Base-by-base conservation (phyloP, 306 rosid species). In the Abrus precatorius region DNA sequence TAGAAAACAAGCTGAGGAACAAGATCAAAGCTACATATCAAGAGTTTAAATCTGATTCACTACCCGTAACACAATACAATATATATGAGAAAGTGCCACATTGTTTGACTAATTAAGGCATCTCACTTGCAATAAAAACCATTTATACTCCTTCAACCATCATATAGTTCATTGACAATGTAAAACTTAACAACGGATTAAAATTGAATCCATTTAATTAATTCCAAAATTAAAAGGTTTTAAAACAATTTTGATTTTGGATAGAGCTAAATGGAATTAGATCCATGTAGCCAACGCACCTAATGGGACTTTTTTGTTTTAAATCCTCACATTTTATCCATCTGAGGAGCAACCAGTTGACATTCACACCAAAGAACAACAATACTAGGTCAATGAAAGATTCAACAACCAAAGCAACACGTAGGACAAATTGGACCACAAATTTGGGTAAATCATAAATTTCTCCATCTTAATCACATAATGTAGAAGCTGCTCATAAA, bases 391-490 rank as follows among this genome's bases (percentile, higher is more conserved):
- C 32, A 13, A 61, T 1, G 5, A 12, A 44, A 62, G 11, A 62
- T 36, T 62, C 47, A 6, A 13, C 48, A 36, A 63, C 7, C 5
- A 9, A 63, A 36, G 40, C 20, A 56, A 61, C 9, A 9, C 27
- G 6, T 34, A 40, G 5, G 4, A 43, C 1, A 43, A 43, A 5
- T 43, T 43, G 4, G 54, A 44, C 8, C 27, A 33, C 11, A 60
- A 34, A 73, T 38, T 66, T 54, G 47, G 57, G 33, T 65, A 64
- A 54, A 12, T 32, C 57, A 57, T 43, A n/a, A 44, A 45, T 68
- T 49, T 45, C 69, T 69, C 67, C 43, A 40, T 27, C 32, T 36
- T 34, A 20, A 27, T 49, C 13, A 33, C 28, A 34, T 34, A 43
- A 20, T 12, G 9, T 61, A n/a, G 32, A 49, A 48, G 30, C 36